Percentiles rank a stretch among this genome's conserved stretches.
Conservation (phyloP, 2,329 filamentous ascomycete species). For the Trichoderma sp. region DNA sequence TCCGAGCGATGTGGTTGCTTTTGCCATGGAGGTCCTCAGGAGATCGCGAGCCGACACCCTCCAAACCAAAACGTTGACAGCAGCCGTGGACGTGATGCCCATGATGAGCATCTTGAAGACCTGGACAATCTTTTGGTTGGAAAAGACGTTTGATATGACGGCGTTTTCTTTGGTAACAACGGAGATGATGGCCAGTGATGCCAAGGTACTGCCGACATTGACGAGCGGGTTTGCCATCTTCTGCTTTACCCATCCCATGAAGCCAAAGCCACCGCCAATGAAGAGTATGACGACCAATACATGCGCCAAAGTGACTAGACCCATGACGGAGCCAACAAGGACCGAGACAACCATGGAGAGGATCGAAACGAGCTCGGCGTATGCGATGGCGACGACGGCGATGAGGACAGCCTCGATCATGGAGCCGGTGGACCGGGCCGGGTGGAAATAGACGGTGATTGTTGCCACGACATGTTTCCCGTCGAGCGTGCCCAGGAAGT, state of each 20-base stretch:
- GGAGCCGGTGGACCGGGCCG: constrained; percentile 76
- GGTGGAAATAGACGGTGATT: constrained; percentile 88
- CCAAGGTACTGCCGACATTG: constrained; percentile 77
- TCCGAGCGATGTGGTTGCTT: constrained; percentile 70
- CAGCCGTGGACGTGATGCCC: constrained; percentile 68
- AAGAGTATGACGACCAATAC: constrained; percentile 75
- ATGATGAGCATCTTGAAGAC: constrained; percentile 77
- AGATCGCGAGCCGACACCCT: constrained; percentile 72
- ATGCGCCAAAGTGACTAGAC: constrained; percentile 71
- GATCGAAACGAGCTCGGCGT: constrained; percentile 65
- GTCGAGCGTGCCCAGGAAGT: constrained; percentile 76
- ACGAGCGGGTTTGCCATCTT: constrained; percentile 72
- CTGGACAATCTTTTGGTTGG: constrained; percentile 52
- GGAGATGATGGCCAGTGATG: constrained; percentile 80
- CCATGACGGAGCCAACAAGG: constrained; percentile 66
- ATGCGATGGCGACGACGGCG: constrained; percentile 72
- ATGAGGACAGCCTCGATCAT: constrained; percentile 82
- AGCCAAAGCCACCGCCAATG: constrained; percentile 77
- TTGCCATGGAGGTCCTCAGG: constrained; percentile 69
- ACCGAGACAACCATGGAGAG: constrained; percentile 81
- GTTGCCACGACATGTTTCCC: constrained; percentile 90
- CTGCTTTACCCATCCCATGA: constrained; percentile 82
- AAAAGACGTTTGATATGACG: constrained; percentile 75
- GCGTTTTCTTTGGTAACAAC: constrained; percentile 84
- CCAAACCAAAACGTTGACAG: constrained; percentile 72